These are phyloP conservation scores for Parsonsia alboflavescens DNA, from an alignment of 257 asterid species.

Conservation along the genomic window DNA sequence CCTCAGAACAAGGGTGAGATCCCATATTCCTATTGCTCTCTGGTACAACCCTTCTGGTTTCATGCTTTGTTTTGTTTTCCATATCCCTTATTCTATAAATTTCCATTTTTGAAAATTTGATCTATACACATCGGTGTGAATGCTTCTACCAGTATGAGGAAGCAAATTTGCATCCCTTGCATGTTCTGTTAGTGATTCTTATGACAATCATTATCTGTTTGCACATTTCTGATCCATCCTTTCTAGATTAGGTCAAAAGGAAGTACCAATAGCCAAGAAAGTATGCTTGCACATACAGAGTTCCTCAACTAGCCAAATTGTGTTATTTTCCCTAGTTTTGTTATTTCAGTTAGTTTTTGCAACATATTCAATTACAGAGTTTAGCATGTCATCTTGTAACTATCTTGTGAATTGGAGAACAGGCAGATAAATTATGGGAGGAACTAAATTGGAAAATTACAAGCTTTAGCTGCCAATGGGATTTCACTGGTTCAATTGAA, in stretches of 20 bases:
- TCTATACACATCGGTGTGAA: background rate
- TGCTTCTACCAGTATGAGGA: background rate
- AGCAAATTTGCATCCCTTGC: background rate
- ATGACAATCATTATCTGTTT: background rate
- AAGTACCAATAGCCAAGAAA: background rate
- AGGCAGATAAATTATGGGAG: background rate
- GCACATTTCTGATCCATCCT: background rate
- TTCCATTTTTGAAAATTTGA: background rate
- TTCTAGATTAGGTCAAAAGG: background rate
- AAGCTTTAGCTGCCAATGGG: background rate
- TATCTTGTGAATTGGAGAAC: background rate
- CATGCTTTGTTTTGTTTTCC: background rate
- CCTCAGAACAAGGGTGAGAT: slow-evolving; percentile 74
- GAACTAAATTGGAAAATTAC: background rate
- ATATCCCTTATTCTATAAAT: background rate
- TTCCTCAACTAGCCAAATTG: background rate
- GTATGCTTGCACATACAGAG: background rate
- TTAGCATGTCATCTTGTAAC: background rate
- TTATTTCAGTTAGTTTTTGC: background rate
- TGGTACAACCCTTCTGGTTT: background rate
- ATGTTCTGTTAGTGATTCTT: background rate
- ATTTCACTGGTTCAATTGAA: background rate
- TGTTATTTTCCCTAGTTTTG: background rate
- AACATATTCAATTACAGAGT: background rate
- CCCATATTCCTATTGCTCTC: background rate